Evolutionary conservation across 2,329 filamentous ascomycete species (phyloP).

Genomic region (Byssoonygena ceratinophila): DNA sequence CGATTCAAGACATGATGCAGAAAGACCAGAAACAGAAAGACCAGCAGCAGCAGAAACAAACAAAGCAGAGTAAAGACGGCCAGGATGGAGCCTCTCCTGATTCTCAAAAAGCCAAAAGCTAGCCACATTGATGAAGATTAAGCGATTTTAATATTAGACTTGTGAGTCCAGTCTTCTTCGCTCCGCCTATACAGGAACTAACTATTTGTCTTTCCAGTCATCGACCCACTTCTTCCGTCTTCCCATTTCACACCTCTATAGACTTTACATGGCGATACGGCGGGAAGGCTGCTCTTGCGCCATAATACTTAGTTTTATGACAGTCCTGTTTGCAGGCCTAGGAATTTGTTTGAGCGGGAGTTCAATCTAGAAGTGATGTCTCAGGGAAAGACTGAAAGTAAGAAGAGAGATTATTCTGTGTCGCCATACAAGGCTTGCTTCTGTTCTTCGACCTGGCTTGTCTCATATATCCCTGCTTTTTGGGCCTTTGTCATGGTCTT

Average conservation of each 20-base stretch:
- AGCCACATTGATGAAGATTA: neutral
- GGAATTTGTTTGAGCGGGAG: conserved; percentile 7
- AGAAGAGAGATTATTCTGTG: neutral
- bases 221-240: neutral
- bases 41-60: conserved; percentile 2
- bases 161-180: conserved; percentile 7
- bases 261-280: neutral
- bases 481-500: neutral
- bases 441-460: conserved; percentile 1
- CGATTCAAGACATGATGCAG: conserved; percentile 58
- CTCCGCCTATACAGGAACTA: neutral
- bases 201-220: neutral
- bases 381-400: neutral
- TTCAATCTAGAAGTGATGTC: conserved; percentile 6
- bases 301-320: conserved; percentile 34
- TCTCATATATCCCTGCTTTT: neutral
- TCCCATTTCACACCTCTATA: neutral
- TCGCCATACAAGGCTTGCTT: neutral
- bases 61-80: neutral
- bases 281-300: conserved; percentile 25
- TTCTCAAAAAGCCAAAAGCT: neutral
- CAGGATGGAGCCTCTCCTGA: neutral
- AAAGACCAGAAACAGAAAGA: conserved; percentile 14
- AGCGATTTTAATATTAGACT: conserved; percentile 13
- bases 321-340: neutral